These are phyloP conservation scores for Madurella mycetomatis DNA, from an alignment of 2,329 filamentous ascomycete species.

Conservation along the genomic window DNA sequence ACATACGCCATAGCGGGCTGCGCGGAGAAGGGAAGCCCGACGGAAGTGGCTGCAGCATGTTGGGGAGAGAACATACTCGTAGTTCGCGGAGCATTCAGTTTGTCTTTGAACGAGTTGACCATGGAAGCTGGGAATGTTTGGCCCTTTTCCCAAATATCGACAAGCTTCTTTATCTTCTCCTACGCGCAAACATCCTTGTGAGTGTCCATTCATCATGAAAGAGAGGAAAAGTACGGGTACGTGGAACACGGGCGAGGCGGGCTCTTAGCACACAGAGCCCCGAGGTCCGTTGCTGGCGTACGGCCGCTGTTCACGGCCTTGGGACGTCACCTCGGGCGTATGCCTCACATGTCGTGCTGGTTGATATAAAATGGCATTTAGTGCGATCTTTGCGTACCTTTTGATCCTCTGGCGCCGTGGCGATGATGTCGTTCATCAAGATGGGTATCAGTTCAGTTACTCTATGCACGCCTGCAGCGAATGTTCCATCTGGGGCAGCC, in stretches of 20 bases:
- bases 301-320: background rate
- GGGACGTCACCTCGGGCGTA: background rate
- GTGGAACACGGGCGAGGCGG: conserved; percentile 8
- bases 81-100: conserved; percentile 57
- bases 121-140: conserved; percentile 80
- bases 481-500: conserved; percentile 83
- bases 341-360: conserved; percentile 5
- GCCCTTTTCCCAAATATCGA: conserved; percentile 97
- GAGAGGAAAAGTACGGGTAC: conserved; percentile 18
- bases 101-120: conserved; percentile 78
- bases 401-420: conserved; percentile 84
- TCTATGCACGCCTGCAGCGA: conserved; percentile 90
- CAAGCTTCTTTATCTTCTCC: conserved; percentile 92
- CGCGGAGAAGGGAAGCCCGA: background rate
- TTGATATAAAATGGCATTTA: conserved; percentile 12
- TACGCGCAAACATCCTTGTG: conserved; percentile 51
- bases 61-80: conserved; percentile 56
- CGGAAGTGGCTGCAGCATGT: conserved; percentile 14
- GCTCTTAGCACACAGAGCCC: background rate
- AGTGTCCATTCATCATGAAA: conserved; percentile 30
- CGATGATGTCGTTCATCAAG: conserved; percentile 92
- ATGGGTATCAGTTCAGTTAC: conserved; percentile 91
- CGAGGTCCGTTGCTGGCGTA: background rate
- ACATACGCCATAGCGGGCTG: conserved; percentile 3
- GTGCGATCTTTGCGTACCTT: conserved; percentile 68